Base-by-base conservation (phyloP, 306 rosid genomes). In the Malus fusca region DNA sequence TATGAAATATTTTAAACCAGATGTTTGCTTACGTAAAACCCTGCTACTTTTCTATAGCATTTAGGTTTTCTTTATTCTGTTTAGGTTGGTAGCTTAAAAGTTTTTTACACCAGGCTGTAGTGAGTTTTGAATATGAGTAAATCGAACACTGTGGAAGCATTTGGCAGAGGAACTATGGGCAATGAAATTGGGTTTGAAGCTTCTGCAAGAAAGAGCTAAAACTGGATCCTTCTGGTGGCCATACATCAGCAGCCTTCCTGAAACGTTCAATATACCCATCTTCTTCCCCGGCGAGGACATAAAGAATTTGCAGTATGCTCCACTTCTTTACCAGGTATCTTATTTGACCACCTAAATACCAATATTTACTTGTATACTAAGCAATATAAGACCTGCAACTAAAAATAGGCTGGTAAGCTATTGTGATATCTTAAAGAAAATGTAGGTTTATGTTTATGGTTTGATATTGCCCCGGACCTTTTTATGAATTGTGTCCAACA, bases 121-220 rank as follows among this genome's bases (percentile, higher is more conserved):
- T 86, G 90, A 89, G 84, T 89, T 88, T 84, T 93, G 90, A 79
- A 87, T 85, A 79, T 81, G 79, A 93, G 85, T 93, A 85, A 90
- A 87, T 84, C 90, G 90, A 88, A 91, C 86, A 88, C 87, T 92
- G 65, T 84, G 91, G 92, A 88, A 90, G 95, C 92, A 78, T 90
- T 90, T 95, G 93, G 86, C 97, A 92, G 98, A 86, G 88, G 98
- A 95, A 88, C 92, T 95, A 44, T 95, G 98, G 98, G 89, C 97
- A 63, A 90, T 95, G 93, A 95, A 89, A 75, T 80, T 95, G 88
- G 98, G 98, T 85, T 76, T 95, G 89, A 95, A 88, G 92, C 97
- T 95, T 78, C 96, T 95, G 35, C 94, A 89, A 83, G 97, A 95
- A 78, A 83, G 98, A 83, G 98, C 97, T 0, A 92, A 85, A 82